Evolutionary conservation across 2,329 filamentous ascomycete genomes (phyloP).

Genomic region (Hyphodiscus sp.): DNA sequence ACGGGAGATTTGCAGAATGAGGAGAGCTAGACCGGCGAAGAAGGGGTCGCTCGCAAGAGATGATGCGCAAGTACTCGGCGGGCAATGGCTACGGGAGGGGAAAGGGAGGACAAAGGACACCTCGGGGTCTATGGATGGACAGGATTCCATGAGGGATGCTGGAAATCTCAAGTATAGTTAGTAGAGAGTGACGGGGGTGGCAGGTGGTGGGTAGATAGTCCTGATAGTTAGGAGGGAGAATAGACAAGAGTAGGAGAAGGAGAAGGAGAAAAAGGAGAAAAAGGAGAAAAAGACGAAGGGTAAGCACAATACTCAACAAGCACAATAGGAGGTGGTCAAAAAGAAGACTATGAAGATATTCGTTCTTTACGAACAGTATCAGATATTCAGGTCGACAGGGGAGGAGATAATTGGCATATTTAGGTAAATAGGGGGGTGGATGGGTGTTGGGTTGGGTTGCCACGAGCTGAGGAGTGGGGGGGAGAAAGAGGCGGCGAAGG

Average conservation of each 20-base stretch:
- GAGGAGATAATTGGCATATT: not conserved
- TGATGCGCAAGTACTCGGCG: not conserved
- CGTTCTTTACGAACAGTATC: too few species aligned
- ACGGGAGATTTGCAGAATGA: not conserved
- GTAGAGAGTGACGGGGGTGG: too few species aligned
- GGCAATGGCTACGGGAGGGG: not conserved
- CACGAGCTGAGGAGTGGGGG: not conserved
- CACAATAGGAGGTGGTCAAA: not conserved
- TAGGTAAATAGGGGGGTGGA: not conserved
- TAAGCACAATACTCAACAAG: not conserved
- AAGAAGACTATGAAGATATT: not conserved
- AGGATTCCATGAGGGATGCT: not conserved
- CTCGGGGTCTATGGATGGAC: not conserved
- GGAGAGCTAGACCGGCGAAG: not conserved
- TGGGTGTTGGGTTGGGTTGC: too few species aligned
- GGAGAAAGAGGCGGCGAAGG: too few species aligned
- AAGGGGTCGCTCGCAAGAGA: not conserved
- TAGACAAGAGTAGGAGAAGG: not conserved
- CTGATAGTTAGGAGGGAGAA: not conserved
- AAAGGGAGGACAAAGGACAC: not conserved
- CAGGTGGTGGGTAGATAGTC: not conserved
- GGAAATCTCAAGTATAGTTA: not conserved
- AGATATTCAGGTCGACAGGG: not conserved
- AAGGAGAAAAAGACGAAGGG: too few species aligned
- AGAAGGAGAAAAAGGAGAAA: too few species aligned